These are phyloP conservation scores for Cucumis variabilis DNA, from an alignment of 331 rosid species.

Conservation along the genomic window DNA sequence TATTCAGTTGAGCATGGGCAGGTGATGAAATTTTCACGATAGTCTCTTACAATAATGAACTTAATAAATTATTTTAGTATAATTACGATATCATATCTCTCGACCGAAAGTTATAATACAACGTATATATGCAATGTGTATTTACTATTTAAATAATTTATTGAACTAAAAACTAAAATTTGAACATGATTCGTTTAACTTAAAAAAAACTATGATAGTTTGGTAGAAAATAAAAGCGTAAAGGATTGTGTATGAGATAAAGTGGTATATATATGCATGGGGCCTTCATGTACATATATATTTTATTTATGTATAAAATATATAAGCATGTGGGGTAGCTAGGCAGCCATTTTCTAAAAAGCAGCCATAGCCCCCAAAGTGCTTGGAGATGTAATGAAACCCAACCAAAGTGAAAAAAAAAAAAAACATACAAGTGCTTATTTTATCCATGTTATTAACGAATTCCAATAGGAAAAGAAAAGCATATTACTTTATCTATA, in stretches of 20 bases:
- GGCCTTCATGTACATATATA: not conserved
- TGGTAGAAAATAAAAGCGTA: not conserved
- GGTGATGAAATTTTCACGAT: too few species aligned
- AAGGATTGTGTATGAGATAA: not conserved
- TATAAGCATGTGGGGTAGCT: not conserved
- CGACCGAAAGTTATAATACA: not conserved
- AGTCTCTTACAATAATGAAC: too few species aligned
- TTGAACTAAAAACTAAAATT: not conserved
- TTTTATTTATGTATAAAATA: not conserved
- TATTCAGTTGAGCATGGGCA: too few species aligned
- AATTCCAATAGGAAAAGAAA: too few species aligned
- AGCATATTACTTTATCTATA: too few species aligned
- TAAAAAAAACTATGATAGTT: not conserved
- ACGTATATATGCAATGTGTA: not conserved
- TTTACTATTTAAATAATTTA: not conserved
- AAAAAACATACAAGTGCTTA: too few species aligned
- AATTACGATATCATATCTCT: too few species aligned
- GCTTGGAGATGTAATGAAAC: constrained; percentile 18
- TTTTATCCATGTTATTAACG: too few species aligned
- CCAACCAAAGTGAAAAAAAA: too few species aligned
- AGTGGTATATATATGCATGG: not conserved
- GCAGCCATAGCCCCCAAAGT: constrained; percentile 11
- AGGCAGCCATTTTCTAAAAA: constrained; percentile 9
- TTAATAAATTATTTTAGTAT: too few species aligned
- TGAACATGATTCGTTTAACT: not conserved